Base-by-base conservation (phyloP, 805 yeast species). In the Barnettozyma pratensis region DNA sequence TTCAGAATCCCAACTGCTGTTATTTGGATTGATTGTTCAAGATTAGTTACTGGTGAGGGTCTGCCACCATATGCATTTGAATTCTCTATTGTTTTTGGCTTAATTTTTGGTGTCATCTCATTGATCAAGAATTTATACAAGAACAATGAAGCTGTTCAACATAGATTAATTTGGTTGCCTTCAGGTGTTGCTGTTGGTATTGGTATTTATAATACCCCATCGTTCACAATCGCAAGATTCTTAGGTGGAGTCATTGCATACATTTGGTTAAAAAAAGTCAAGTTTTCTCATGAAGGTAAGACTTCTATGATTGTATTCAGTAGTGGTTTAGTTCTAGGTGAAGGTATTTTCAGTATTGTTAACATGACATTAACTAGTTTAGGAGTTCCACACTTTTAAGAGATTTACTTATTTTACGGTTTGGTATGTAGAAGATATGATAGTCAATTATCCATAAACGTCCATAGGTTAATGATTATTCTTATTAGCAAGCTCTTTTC, bases 121-220 rank as follows among this genome's bases (percentile, higher is more conserved):
- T 67, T 90, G 35, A 55, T 82, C 14, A 81, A 82, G 52, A 79
- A 88, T 54, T 54, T 83, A 5, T 73, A 81, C 12, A 73, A 75
- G 44, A 66, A 67, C 35, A 56, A 66, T 8, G 56, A 47, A 45
- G 64, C 59, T 40, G 65, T 62, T 47, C 69, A 73, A 44, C 67
- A 66, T 42, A 72, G 72, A 48, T 57, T 80, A 49, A 68, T 74
- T 2, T 87, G 76, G 68, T 68, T 92, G 29, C 99, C 99, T 1
- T 83, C 89, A 26, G 99, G 99, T 10, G 95, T 94, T 29, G 97
- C 99, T 3, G 97, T 91, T 14, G 99, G 99, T 1, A 86, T 92
- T 45, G 98, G 99, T 14, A 89, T 92, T 52, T 94, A 92, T 66
- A 94, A 94, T 64, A 76, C 91, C 0, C 98, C 99, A 3, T 83